These are phyloP conservation scores for Zygosaccharomyces kombuchaensis DNA, from an alignment of 805 yeast genomes.

Conservation along the genomic window DNA sequence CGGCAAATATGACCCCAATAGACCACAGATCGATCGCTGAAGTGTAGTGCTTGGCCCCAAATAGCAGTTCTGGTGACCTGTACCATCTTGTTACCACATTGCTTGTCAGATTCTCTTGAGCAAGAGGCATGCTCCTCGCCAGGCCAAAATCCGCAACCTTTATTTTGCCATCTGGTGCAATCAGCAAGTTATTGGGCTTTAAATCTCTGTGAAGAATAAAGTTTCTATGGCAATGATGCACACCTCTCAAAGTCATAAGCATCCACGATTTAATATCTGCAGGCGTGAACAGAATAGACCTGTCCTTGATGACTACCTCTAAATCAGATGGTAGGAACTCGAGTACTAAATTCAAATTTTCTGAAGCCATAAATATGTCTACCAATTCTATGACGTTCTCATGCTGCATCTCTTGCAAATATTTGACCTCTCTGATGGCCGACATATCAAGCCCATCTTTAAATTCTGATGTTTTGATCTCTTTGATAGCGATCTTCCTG, in stretches of 20 bases:
- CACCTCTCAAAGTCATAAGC: constrained; percentile 88
- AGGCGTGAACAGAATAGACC: constrained; percentile 66
- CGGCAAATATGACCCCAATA: constrained; percentile 93
- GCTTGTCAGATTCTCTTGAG: constrained; percentile 74
- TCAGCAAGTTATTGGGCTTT: constrained; percentile 84
- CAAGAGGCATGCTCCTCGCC: constrained; percentile 78
- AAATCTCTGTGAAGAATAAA: constrained; percentile 87
- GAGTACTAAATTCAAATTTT: constrained; percentile 73
- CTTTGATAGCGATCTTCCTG: constrained; percentile 83
- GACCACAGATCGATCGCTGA: constrained; percentile 95
- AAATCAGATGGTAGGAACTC: constrained; percentile 91
- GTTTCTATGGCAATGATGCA: constrained; percentile 92
- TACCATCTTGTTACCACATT: constrained; percentile 98
- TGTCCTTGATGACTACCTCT: constrained; percentile 84
- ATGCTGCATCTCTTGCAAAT: constrained; percentile 74
- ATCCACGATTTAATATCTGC: constrained; percentile 93
- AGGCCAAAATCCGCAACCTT: constrained; percentile 97
- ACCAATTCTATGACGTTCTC: constrained; percentile 79
- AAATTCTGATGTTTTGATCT: constrained; percentile 89
- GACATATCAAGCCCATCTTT: constrained; percentile 98
- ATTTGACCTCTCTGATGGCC: constrained; percentile 90
- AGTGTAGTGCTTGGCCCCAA: constrained; percentile 86
- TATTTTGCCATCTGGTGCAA: constrained; percentile 82
- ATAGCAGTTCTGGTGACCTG: constrained; percentile 87
- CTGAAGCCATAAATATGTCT: constrained; percentile 73